Percentiles rank a stretch among this genome's conserved stretches.
These are phyloP conservation scores for Penicillium sp. DNA, from an alignment of 2,329 filamentous ascomycete species.

Conservation along the genomic window DNA sequence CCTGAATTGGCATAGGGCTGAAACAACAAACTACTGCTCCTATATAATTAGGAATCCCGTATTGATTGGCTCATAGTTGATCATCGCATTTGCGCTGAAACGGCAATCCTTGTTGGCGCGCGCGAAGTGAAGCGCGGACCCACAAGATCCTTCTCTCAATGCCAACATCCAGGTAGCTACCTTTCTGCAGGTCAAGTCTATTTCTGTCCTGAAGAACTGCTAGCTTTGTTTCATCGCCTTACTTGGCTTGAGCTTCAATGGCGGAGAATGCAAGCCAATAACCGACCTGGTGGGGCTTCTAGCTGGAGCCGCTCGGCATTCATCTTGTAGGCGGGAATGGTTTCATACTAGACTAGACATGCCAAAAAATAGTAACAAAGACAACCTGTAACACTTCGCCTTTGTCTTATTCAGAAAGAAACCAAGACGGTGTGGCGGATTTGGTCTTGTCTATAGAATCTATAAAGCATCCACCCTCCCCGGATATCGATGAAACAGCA, in stretches of 20 bases:
- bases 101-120: conserved; percentile 18
- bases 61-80: conserved; percentile 17
- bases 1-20: neutral
- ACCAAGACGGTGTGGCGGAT: neutral
- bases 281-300: conserved; percentile 8
- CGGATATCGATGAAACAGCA: neutral
- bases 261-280: neutral
- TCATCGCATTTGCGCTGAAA: conserved; percentile 12
- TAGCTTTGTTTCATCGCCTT: conserved; percentile 17
- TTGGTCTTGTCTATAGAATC: neutral
- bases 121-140: conserved; percentile 20
- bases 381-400: neutral
- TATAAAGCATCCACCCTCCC: conserved; percentile 12
- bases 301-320: conserved; percentile 11
- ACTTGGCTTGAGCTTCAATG: neutral
- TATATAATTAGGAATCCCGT: neutral
- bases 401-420: neutral
- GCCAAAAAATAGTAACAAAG: conserved; percentile 12
- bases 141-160: neutral
- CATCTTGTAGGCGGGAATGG: neutral
- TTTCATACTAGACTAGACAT: conserved; percentile 16
- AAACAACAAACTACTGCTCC: neutral
- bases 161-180: neutral
- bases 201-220: conserved; percentile 1
- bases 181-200: conserved; percentile 1